These are phyloP conservation scores for Micromonas pusilla DNA, from an alignment of 139 green algal species.

Conservation along the genomic window DNA sequence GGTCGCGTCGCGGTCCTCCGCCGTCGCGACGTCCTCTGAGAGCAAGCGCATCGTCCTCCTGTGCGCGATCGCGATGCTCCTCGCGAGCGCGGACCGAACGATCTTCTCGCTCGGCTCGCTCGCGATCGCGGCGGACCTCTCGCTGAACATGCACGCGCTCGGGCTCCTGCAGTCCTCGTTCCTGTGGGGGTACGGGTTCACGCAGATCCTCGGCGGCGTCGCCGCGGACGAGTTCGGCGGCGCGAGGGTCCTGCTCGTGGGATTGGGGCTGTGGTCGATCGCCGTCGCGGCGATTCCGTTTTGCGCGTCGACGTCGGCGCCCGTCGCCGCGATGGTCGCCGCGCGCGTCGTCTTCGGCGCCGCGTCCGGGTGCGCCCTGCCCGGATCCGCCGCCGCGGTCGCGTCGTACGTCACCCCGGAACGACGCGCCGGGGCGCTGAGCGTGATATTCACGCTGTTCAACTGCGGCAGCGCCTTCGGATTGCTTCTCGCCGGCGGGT, in stretches of 20 bases:
- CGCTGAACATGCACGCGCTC: not conserved
- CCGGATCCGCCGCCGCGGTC: not conserved
- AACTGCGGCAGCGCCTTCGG: slow-evolving; percentile 17
- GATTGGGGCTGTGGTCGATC: slow-evolving; percentile 11
- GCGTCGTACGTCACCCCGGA: not conserved
- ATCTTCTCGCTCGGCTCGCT: slow-evolving; percentile 22
- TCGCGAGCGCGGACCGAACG: slow-evolving; percentile 18
- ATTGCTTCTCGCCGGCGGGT: not conserved
- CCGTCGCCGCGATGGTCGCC: not conserved
- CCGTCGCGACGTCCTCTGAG: not conserved
- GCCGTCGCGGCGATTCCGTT: not conserved
- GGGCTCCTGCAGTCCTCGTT: slow-evolving; percentile 7
- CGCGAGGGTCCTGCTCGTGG: not conserved
- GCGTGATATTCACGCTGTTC: slow-evolving; percentile 9
- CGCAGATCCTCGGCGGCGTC: not conserved
- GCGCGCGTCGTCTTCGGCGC: not conserved
- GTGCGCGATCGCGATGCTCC: not conserved
- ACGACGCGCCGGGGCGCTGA: not conserved
- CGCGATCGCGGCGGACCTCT: not conserved
- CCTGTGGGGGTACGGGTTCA: slow-evolving; percentile 13
- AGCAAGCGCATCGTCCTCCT: not conserved
- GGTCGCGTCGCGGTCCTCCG: too few species aligned
- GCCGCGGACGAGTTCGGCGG: not conserved
- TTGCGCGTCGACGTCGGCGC: not conserved
- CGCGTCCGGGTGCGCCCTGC: slow-evolving; percentile 6